These are phyloP conservation scores for Pythium plurisporium DNA, from an alignment of 352 stramenopile species.

Conservation along the genomic window DNA sequence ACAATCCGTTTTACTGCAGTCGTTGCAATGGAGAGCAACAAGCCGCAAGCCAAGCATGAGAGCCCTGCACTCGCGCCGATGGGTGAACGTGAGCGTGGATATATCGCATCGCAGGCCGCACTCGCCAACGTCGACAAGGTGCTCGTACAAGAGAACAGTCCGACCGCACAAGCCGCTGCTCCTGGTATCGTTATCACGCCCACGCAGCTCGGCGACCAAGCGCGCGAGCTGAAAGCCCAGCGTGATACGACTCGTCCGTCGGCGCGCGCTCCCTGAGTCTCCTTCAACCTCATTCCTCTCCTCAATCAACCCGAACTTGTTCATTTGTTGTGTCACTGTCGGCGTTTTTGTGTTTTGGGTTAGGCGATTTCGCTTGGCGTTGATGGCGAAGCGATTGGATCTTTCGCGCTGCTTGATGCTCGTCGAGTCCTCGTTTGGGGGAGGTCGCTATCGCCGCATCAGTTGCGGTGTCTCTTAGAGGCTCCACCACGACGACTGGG, in stretches of 20 bases:
- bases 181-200: not conserved
- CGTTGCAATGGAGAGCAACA: constrained; percentile 9
- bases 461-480: no score
- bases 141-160: constrained; percentile 4
- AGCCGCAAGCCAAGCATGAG: not conserved
- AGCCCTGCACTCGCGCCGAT: not conserved
- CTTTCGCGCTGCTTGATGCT: not conserved
- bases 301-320: no score
- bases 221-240: constrained; percentile 3
- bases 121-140: constrained; percentile 18
- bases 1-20: no score
- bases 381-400: not conserved
- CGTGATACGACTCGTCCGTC: not conserved
- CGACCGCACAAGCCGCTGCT: not conserved
- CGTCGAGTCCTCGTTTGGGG: no score
- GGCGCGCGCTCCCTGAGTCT: not conserved
- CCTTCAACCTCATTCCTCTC: no score
- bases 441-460: no score
- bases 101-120: constrained; percentile 18
- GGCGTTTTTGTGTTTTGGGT: no score
- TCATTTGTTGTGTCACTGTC: no score
- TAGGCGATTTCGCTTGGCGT: not conserved
- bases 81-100: constrained; percentile 9
- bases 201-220: constrained; percentile 6
- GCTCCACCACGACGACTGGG: no score